Conservation (phyloP, 345 rosid species). For the Adansonia digitata region DNA sequence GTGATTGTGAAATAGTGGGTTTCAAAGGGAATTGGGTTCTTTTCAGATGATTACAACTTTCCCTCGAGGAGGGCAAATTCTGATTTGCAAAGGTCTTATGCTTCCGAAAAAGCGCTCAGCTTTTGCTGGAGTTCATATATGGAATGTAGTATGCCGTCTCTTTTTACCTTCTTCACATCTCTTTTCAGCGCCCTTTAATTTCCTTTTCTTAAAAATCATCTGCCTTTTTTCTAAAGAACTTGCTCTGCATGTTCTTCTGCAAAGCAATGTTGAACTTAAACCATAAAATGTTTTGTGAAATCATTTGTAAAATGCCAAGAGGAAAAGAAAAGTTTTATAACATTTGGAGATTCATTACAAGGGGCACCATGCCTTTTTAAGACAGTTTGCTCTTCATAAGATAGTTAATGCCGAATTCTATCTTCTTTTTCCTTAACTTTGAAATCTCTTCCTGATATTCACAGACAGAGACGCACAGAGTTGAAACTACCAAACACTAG, state of each 20-base stretch:
- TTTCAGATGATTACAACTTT: background rate
- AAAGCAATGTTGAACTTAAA: background rate
- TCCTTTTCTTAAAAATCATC: conserved; percentile 20
- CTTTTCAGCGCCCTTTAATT: conserved; percentile 1
- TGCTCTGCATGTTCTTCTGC: conserved; percentile 19
- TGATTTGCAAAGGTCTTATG: conserved; percentile 24
- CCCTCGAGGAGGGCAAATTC: conserved; percentile 8
- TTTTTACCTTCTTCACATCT: background rate
- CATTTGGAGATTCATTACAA: conserved; percentile 18
- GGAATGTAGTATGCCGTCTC: background rate
- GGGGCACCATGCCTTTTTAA: background rate
- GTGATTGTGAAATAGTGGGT: background rate
- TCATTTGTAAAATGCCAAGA: background rate
- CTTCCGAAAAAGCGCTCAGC: conserved; percentile 18
- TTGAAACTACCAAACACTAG: conserved; percentile 23
- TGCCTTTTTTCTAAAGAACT: conserved; percentile 16
- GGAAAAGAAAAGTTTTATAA: background rate
- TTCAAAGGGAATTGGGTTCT: conserved; percentile 43
- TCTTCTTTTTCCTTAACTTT: conserved; percentile 4
- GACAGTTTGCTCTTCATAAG: conserved; percentile 13
- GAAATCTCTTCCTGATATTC: conserved; percentile 22
- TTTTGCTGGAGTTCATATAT: conserved; percentile 17
- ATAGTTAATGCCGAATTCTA: conserved; percentile 22
- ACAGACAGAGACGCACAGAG: conserved; percentile 20
- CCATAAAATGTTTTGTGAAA: too few relatives aligned